Percentiles rank a stretch among this genome's conserved stretches.
phyloP scores from a whole-genome alignment of 106 monocot genomes.

The Amphibolis antarctica region DNA sequence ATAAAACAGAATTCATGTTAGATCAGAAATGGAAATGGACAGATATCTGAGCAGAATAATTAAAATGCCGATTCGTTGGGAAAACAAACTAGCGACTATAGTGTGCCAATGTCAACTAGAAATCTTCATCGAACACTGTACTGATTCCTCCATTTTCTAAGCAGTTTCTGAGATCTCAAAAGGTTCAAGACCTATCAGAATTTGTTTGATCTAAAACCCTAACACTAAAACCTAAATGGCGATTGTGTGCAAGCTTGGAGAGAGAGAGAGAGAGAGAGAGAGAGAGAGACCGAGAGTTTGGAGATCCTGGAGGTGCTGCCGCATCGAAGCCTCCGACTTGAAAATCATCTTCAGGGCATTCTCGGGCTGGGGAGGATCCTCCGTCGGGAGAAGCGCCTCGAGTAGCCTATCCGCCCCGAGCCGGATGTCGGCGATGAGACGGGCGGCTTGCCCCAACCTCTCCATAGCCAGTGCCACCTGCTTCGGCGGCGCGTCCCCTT shows the following conservation, averaged over 20 bases:
- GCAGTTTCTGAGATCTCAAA: too few species aligned
- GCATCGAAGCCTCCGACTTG: conserved; percentile 63
- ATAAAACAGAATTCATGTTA: too few species aligned
- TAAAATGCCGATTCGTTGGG: too few species aligned
- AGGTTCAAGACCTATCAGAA: too few species aligned
- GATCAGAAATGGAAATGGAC: too few species aligned
- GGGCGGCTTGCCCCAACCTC: conserved; percentile 52
- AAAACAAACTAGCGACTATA: too few species aligned
- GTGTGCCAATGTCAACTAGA: too few species aligned
- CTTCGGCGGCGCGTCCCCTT: conserved; percentile 74
- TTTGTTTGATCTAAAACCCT: too few species aligned
- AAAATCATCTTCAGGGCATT: conserved; percentile 32
- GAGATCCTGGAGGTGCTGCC: conserved; percentile 69
- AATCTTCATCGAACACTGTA: too few species aligned
- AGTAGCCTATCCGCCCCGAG: conserved; percentile 79
- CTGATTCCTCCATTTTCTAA: too few species aligned
- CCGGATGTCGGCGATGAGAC: conserved; percentile 87
- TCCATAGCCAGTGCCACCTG: conserved; percentile 97
- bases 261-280: background rate
- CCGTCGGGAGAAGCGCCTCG: conserved; percentile 55
- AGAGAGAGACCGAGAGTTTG: conserved; percentile 42
- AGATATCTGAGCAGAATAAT: too few species aligned
- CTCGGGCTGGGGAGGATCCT: conserved; percentile 22
- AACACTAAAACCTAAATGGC: too few species aligned
- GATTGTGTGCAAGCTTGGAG: background rate